Percentiles rank a stretch among this genome's conserved stretches.
Conservation (phyloP, 2,329 filamentous ascomycete genomes). For the Emmonsia crescens region DNA sequence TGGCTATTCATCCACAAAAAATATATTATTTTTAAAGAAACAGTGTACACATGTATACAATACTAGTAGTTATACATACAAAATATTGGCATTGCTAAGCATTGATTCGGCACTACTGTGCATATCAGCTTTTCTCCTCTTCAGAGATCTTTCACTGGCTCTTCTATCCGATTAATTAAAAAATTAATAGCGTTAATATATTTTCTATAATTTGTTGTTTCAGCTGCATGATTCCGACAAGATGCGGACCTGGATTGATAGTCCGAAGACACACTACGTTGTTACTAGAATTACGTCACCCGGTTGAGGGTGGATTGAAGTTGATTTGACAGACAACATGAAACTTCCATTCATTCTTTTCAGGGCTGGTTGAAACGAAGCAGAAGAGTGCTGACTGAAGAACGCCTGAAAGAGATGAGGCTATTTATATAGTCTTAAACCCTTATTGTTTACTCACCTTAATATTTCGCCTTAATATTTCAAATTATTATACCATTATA, state of each 20-base stretch:
- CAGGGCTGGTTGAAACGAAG: neutral
- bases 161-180: neutral
- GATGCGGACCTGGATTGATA: neutral
- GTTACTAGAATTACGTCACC: neutral
- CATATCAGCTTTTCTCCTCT: too few species aligned
- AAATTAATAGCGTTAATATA: neutral
- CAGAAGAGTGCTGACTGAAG: neutral
- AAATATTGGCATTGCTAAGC: too few species aligned
- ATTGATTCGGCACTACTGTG: too few species aligned
- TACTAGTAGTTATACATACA: too few species aligned
- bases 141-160: too few species aligned
- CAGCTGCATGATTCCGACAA: neutral
- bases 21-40: too few species aligned
- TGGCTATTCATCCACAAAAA: too few species aligned
- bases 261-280: neutral
- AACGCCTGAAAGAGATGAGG: neutral
- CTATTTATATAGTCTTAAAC: neutral
- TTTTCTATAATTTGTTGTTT: neutral
- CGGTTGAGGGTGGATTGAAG: neutral
- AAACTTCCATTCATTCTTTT: neutral
- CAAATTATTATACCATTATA: neutral
- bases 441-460: neutral
- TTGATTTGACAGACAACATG: neutral
- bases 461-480: neutral
- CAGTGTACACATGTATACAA: too few species aligned